Evolutionary conservation across 2,329 filamentous ascomycete genomes (phyloP).

Genomic region (Metarhizium sp.): DNA sequence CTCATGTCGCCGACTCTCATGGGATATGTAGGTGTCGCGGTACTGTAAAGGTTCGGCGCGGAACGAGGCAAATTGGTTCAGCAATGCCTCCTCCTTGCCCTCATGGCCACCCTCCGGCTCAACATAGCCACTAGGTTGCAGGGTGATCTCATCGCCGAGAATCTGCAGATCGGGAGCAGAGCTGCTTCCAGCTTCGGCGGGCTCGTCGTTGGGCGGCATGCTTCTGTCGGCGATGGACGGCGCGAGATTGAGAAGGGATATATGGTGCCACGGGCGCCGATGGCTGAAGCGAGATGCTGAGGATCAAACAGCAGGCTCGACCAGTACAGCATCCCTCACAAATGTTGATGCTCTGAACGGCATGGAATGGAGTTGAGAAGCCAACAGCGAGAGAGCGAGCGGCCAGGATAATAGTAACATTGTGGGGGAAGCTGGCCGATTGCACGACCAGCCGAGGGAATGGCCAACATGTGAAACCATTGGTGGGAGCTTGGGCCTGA

Average conservation of each 20-base stretch:
- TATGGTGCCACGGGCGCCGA: background rate
- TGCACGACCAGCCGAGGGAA: slow-evolving; percentile 5
- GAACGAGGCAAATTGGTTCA: slow-evolving; percentile 82
- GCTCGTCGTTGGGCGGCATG: slow-evolving; percentile 22
- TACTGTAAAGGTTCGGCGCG: slow-evolving; percentile 57
- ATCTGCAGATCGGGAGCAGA: slow-evolving; percentile 71
- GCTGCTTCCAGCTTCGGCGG: slow-evolving; percentile 18
- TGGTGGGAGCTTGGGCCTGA: background rate
- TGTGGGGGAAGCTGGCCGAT: slow-evolving; percentile 1
- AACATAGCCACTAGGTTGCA: slow-evolving; percentile 63
- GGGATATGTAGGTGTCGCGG: slow-evolving; percentile 8
- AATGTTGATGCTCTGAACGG: background rate
- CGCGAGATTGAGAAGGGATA: background rate
- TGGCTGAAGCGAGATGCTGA: background rate
- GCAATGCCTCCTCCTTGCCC: slow-evolving; percentile 56
- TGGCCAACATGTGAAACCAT: slow-evolving; percentile 3
- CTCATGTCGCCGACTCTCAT: background rate
- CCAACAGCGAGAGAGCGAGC: background rate
- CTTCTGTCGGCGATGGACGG: slow-evolving; percentile 1
- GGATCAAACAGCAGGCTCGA: background rate
- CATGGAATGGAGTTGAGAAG: background rate
- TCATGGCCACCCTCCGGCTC: slow-evolving; percentile 41
- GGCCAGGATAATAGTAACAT: background rate
- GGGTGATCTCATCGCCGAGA: slow-evolving; percentile 61
- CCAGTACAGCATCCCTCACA: slow-evolving; percentile 1